Conservation (phyloP, 495 filamentous ascomycete genomes). For the Hypoxylon subgilvum region DNA sequence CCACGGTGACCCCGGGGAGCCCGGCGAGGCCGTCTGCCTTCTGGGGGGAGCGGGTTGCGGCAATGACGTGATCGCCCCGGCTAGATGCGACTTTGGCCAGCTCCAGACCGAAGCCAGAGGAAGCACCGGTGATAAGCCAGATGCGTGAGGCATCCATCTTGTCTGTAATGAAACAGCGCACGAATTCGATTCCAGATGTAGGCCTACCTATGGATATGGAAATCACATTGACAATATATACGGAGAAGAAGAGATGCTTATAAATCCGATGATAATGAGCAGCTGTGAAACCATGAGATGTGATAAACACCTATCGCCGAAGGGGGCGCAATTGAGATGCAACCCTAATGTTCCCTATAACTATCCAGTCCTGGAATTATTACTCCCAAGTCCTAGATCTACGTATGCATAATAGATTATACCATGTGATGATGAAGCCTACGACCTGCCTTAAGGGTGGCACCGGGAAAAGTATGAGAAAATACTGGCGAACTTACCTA, state of each 20-base stretch:
- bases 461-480: no score
- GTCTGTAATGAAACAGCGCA: constrained; percentile 1
- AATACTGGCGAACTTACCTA: no score
- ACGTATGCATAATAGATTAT: no score
- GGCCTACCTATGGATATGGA: no score
- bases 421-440: no score
- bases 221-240: no score
- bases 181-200: not conserved
- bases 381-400: no score
- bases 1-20: constrained; percentile 38
- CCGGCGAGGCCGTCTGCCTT: constrained; percentile 29
- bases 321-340: not conserved
- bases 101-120: constrained; percentile 58
- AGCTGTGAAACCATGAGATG: no score
- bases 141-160: constrained; percentile 38
- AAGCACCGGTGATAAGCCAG: constrained; percentile 64
- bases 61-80: constrained; percentile 60
- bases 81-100: constrained; percentile 53
- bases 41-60: constrained; percentile 54
- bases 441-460: no score
- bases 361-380: no score
- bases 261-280: no score
- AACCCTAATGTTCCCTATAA: not conserved
- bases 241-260: no score
- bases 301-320: constrained; percentile 2